Evolutionary conservation across 768 basidiomycete species (phyloP), one percentile per base, ranked within the genome.

Genomic region (Lentinula boryana): DNA sequence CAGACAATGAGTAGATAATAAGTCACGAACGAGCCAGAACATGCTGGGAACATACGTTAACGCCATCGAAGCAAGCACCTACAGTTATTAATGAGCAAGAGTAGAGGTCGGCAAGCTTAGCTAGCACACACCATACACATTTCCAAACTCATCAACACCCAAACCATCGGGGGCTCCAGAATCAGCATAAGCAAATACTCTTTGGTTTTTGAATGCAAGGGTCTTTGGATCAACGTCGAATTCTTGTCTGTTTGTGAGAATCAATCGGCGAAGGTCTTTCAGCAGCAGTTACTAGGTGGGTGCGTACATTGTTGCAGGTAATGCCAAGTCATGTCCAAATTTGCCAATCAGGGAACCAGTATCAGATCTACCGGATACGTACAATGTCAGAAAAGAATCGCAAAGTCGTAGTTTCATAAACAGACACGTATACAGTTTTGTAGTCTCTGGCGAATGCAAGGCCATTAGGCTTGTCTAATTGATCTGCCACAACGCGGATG

Each of bases 161-260:
- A 89, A 70, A 10, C 88, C 88, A 62, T 90, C 88, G 5, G 87
- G 82, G 33, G 85, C 71, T 1, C 87, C 89, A 21, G 85, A 76
- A 61, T 89, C 88, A 7, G 74, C 67, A 63, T 83, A 89, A 0
- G 88, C 87, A 63, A 91, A 87, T 13, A 88, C 78, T 4, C 87
- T 80, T 23, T 86, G 80, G 66, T 89, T 84, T 50, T 53, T 68
- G 67, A 89, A 86, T 3, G 76, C 69, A 41, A 83, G 78, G 0
- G 81, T 82, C 36, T 64, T 72, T 13, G 78, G 71, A 65, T 87
- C 82, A 23, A 91, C 84, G 65, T 91, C 87, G 64, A 80, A 91
- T 6, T 80, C 82, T 64, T 89, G 89, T 46, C 87, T 90, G 63
- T 2, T 5, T 27, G 62, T n/a, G 33, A 27, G 5, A 32, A 44